Percentiles rank a stretch among this genome's conserved stretches.
Conservation (phyloP, 257 asterid genomes). For the Rauvolfia tetraphylla region DNA sequence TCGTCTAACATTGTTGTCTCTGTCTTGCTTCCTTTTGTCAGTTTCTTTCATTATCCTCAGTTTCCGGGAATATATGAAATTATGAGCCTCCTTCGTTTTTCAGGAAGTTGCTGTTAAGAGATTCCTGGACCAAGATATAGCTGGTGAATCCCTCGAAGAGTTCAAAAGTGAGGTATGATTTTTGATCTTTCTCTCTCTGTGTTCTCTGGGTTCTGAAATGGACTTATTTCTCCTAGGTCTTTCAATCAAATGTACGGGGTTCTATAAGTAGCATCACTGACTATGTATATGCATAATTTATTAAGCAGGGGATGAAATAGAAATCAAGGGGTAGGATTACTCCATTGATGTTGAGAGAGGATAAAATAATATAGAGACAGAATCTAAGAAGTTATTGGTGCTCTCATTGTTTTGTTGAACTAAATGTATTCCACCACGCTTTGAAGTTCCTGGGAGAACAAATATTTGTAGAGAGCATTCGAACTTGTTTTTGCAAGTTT, state of each 20-base stretch:
- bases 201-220: neutral
- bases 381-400: neutral
- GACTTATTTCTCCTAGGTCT: neutral
- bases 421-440: neutral
- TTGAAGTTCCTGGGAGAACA: neutral
- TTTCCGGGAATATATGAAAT: conserved; percentile 18
- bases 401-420: neutral
- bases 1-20: neutral
- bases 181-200: neutral
- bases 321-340: neutral
- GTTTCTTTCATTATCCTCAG: conserved; percentile 17
- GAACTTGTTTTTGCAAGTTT: neutral
- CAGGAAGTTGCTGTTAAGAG: conserved; percentile 98
- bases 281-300: neutral
- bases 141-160: conserved; percentile 94
- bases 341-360: neutral
- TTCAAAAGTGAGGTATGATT: conserved; percentile 86
- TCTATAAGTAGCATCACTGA: neutral
- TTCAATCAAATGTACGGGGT: neutral
- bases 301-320: neutral
- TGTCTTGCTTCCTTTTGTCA: conserved; percentile 1
- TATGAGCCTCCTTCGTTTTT: conserved; percentile 30
- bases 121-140: conserved; percentile 82
- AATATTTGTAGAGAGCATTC: neutral
- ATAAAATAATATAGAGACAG: neutral